Percentiles rank a stretch among this genome's conserved stretches.
phyloP scores from a whole-genome alignment of 1,284 basidiomycete species.

The Cystobasidiaceae sp. region DNA sequence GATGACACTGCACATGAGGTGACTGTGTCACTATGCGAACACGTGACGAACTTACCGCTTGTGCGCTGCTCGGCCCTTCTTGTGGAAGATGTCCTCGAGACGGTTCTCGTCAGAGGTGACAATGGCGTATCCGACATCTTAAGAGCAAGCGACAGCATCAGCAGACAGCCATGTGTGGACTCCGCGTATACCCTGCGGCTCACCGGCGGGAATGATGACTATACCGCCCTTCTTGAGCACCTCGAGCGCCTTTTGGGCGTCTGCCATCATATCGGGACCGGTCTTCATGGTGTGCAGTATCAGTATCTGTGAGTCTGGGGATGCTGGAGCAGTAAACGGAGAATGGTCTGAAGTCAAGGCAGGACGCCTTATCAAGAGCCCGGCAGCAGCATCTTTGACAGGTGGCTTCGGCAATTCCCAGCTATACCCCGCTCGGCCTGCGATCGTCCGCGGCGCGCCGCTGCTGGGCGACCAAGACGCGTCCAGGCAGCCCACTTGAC shows the following conservation, averaged over 20 bases:
- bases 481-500: no score
- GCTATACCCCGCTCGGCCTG: no score
- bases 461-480: no score
- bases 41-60: background rate
- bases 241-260: background rate
- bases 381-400: no score
- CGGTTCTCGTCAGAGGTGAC: background rate
- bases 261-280: background rate
- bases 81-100: background rate
- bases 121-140: background rate
- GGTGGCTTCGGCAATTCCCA: no score
- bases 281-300: background rate
- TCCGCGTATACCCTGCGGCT: background rate
- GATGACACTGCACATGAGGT: background rate
- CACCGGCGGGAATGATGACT: background rate
- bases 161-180: no score
- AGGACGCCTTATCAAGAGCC: no score
- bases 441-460: no score
- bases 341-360: no score
- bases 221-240: background rate
- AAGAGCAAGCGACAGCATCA: no score
- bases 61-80: background rate
- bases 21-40: background rate
- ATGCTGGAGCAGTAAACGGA: no score
- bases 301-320: no score